Base-by-base conservation (phyloP, 441 rosid species). In the Pelargonium exstipulatum region DNA sequence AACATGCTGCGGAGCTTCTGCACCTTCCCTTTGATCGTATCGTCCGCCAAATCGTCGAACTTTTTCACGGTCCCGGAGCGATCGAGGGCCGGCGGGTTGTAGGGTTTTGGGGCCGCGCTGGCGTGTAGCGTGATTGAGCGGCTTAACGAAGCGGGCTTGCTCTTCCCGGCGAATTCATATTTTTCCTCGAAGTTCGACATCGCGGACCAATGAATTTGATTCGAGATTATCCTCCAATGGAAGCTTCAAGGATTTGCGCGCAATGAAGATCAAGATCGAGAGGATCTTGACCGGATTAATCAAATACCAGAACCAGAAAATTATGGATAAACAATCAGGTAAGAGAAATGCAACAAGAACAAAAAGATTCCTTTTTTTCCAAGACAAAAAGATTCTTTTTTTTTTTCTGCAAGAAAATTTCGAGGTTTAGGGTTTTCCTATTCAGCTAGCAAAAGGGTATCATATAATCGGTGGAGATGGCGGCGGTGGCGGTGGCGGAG, bases 21-120 rank as follows among this genome's bases (percentile, higher is more conserved):
- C 46, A 93, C 97, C 81, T 91, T 91, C 6, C 98, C 98, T 78
- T 83, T 90, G 75, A 89, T 73, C 61, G 93, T 78, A 67, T 49
- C 75, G 64, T 76, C 64, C 37, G 65, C 69, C 20, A 77, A 40
- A 0, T 69, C 84, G 83, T 81, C 84, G 60, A 83, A 75, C 72
- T 80, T 80, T 71, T 81, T 78, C 22, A 73, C 74, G 29, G 91
- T 83, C 45, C 83, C 73, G 1, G 88, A 82, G 24, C 90, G 86
- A 64, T 84, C 85, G 22, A 85, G 68, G 69, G 69, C 70, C 17
- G 67, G 71, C 51, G 18, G 73, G 9, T 48, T 5, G 55, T 48
- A 12, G 3, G 83, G 17, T 76, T 83, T 85, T 22, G 77, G 73
- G 55, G 17, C 42, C 4, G 78, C 65, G 6, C 81, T 55, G 40